phyloP scores from a whole-genome alignment of 345 rosid species.

The Eucalyptus marginata region DNA sequence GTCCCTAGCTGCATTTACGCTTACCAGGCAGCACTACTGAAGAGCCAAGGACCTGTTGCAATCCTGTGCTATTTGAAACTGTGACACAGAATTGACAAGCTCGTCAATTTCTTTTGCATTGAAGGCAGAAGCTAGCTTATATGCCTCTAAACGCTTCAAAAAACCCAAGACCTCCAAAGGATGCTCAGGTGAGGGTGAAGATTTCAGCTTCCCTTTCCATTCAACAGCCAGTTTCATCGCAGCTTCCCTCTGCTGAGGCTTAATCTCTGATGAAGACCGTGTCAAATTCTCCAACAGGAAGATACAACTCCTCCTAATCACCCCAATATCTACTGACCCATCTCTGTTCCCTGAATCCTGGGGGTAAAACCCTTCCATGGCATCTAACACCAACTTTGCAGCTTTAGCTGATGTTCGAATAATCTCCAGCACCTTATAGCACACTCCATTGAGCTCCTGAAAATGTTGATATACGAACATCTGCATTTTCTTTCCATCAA shows the following conservation, averaged over 20 bases:
- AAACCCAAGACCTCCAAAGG: conserved; percentile 21
- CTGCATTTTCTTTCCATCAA: conserved; percentile 21
- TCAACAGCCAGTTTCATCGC: conserved; percentile 18
- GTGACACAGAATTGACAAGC: conserved; percentile 9
- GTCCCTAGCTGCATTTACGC: neutral
- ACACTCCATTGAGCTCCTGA: conserved; percentile 4
- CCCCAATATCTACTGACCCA: neutral
- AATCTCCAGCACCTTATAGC: conserved; percentile 1
- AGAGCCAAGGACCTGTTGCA: conserved; percentile 12
- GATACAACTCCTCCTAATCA: conserved; percentile 18
- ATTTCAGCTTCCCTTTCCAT: conserved; percentile 18
- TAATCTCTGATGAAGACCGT: conserved; percentile 5
- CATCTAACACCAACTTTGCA: conserved; percentile 37
- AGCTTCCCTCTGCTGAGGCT: conserved; percentile 6
- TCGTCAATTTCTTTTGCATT: conserved; percentile 2
- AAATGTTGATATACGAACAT: conserved; percentile 18
- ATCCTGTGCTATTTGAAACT: neutral
- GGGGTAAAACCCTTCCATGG: conserved; percentile 23
- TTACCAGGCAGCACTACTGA: conserved; percentile 4
- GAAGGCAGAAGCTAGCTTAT: conserved; percentile 15
- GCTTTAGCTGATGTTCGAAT: conserved; percentile 24
- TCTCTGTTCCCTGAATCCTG: neutral
- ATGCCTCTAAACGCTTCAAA: conserved; percentile 21
- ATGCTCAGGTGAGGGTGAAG: neutral
- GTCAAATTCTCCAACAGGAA: conserved; percentile 28